Base-by-base conservation (phyloP, 139 green algal genomes). In the Chlorella sp. region DNA sequence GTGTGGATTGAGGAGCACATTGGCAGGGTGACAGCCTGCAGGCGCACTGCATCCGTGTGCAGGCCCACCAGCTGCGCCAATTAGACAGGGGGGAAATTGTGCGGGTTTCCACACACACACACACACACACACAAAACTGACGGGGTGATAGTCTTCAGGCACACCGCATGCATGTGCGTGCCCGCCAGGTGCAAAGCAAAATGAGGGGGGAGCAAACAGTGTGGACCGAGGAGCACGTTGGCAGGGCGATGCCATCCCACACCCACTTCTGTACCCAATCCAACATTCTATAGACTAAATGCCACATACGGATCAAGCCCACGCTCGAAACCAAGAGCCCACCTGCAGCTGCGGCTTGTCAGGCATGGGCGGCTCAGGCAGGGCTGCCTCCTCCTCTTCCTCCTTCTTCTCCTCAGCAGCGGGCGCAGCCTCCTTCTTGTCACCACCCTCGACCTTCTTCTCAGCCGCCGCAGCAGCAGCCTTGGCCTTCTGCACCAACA, bases 1-100 rank as follows among this genome's bases (percentile, higher is more conserved):
- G 66, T 3, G 66, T 30, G 66, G 66, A n/a, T n/a, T n/a, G n/a
- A n/a, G n/a, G n/a, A n/a, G n/a, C n/a, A n/a, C n/a, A n/a, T n/a
- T n/a, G n/a, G n/a, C n/a, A n/a, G n/a, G 77, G 90, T 26, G 40
- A 86, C 37, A 0, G 90, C 91, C 78, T 91, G 89, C 2, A 92
- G 77, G 77, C 37, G 69, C 40, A 92, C 34, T 16, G 36, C 40
- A 14, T 81, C 75, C 12, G 53, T 90, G 76, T 92, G 66, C 60
- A 90, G 78, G 42, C 90, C 90, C 39, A 92, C 82, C 83, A 91
- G 76, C 73, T 87, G n/a, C n/a, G n/a, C n/a, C n/a, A n/a, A n/a
- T n/a, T n/a, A n/a, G n/a, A n/a, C n/a, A n/a, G n/a, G n/a, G n/a
- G n/a, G n/a, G n/a, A n/a, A n/a, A n/a, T n/a, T n/a, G n/a, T n/a